phyloP scores from a whole-genome alignment of 1,284 basidiomycete species.

The Malassezia furfur region DNA sequence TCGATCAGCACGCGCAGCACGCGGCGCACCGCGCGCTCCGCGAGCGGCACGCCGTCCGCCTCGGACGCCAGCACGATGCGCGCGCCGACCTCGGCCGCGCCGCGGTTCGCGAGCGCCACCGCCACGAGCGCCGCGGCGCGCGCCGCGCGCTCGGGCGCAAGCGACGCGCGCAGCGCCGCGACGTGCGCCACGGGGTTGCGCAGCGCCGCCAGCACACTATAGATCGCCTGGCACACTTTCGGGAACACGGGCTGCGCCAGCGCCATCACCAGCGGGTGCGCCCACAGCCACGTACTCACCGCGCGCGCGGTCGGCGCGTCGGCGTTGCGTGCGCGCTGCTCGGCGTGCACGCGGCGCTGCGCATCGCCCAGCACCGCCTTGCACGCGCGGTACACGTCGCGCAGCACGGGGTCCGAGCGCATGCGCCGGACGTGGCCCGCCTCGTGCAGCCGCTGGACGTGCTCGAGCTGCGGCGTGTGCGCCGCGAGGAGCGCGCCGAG shows the following conservation, averaged over 20 bases:
- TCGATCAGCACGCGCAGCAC: slow-evolving; percentile 8
- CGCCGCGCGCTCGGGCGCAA: neutral
- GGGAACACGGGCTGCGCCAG: slow-evolving; percentile 16
- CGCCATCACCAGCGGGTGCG: slow-evolving; percentile 8
- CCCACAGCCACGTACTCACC: slow-evolving; percentile 4
- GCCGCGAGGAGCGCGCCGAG: neutral
- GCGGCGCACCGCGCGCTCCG: slow-evolving; percentile 12
- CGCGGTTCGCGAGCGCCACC: slow-evolving; percentile 14
- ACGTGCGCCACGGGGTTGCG: slow-evolving; percentile 1
- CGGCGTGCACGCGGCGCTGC: neutral
- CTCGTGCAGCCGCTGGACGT: neutral
- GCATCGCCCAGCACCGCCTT: neutral
- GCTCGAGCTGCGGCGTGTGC: neutral
- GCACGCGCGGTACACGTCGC: neutral
- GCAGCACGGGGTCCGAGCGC: neutral
- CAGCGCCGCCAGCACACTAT: slow-evolving; percentile 6
- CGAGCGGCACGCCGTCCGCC: neutral
- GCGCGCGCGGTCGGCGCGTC: neutral
- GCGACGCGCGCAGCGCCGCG: neutral
- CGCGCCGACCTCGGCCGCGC: slow-evolving; percentile 8
- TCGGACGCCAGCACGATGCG: neutral
- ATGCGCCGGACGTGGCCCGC: neutral
- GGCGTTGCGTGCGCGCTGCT: neutral
- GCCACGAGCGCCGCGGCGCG: slow-evolving; percentile 1
- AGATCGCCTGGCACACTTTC: slow-evolving; percentile 9